These are phyloP conservation scores for Grosmannia serpens DNA, from an alignment of 2,329 filamentous ascomycete genomes.

Conservation along the genomic window DNA sequence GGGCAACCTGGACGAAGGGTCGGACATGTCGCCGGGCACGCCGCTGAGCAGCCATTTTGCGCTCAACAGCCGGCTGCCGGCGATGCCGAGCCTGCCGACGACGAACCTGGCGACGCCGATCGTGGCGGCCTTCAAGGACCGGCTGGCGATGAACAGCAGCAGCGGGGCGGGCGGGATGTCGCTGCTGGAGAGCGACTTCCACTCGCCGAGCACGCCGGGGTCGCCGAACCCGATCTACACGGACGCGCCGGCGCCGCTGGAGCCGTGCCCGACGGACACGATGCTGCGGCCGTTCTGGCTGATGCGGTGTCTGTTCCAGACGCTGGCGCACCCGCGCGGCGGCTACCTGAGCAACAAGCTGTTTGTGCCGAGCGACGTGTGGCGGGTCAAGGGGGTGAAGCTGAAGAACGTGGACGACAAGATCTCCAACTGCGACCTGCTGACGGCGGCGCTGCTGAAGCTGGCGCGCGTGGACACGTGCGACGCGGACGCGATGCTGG, in stretches of 20 bases:
- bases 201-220: conserved; percentile 52
- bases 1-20: conserved; percentile 47
- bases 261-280: conserved; percentile 82
- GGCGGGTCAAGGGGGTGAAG: conserved; percentile 89
- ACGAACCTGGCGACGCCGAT: conserved; percentile 59
- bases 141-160: conserved; percentile 30
- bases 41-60: conserved; percentile 60
- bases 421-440: conserved; percentile 76
- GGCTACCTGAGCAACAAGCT: conserved; percentile 86
- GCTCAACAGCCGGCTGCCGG: conserved; percentile 35
- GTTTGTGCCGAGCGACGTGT: conserved; percentile 86
- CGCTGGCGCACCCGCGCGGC: conserved; percentile 78
- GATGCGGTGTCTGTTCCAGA: conserved; percentile 89
- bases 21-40: conserved; percentile 61
- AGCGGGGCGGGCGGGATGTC: conserved; percentile 58
- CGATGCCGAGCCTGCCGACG: conserved; percentile 52
- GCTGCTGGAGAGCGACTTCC: conserved; percentile 75
- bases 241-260: conserved; percentile 65
- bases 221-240: conserved; percentile 48
- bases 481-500: conserved; percentile 82
- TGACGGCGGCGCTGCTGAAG: conserved; percentile 80
- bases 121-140: conserved; percentile 48
- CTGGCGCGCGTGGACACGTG: conserved; percentile 74
- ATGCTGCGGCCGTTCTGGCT: conserved; percentile 95
- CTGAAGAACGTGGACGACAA: conserved; percentile 89